Evolutionary conservation across 441 rosid genomes (phyloP), one percentile per base, ranked within the genome.

Genomic region (Euphorbia schlechtendalii): DNA sequence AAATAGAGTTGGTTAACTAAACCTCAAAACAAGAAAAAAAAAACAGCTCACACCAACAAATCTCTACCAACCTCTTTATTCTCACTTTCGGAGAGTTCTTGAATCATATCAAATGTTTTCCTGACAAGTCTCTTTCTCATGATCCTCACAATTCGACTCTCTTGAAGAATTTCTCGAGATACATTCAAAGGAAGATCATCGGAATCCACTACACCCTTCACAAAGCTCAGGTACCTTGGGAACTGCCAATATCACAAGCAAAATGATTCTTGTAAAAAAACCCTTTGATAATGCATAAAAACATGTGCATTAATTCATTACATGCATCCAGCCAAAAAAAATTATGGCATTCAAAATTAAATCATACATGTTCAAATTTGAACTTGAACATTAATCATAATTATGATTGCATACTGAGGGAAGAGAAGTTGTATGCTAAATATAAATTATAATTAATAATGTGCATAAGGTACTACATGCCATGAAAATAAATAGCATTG

Each of bases 51-150:
- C 0, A 25, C 1, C 24, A 14, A 48, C 61, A 20, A 27, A 61
- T 22, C 4, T 52, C 56, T 8, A 71, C 73, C 1, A 45, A 91
- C 99, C 99, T 94, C 98, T 76, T 85, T 89, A 70, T 89, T 84
- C 78, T 88, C 96, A 74, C 89, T 83, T 45, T 87, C 91, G 55
- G 93, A 75, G 63, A 95, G 77, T 38, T 91, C 98, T 77, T 87
- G 98, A 59, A 94, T 87, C 98, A 94, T 91, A 82, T 91, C 99
- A 57, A 91, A 94, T 4, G 99, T 75, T 74, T 94, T 94, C 71
- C 96, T 84, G 30, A 94, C 97, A 32, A 94, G 95, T 75, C 99
- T 83, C 86, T 94, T 94, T 69, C 96, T 91, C 98, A 94, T 94
- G 74, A 94, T 91, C 71, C 98, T 84, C 72, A 95, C 96, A 73